Conservation (phyloP, 805 yeast species). For the Deakozyma indianensis region DNA sequence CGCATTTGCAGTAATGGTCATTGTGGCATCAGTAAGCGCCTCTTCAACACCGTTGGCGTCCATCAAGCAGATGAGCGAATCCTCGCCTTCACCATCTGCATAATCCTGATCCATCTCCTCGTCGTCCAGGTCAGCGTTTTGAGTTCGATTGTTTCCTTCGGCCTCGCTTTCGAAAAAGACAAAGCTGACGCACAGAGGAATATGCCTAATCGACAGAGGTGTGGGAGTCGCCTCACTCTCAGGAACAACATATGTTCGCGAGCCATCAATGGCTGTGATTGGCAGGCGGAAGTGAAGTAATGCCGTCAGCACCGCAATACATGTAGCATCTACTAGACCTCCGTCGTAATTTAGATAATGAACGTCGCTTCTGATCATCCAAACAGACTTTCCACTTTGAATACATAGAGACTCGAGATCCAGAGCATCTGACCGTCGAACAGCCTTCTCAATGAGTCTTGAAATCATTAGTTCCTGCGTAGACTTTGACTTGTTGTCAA, state of each 20-base stretch:
- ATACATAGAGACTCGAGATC: slow-evolving; percentile 87
- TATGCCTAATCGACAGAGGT: slow-evolving; percentile 69
- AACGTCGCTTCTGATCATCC: slow-evolving; percentile 84
- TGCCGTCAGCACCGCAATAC: slow-evolving; percentile 81
- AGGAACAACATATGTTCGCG: slow-evolving; percentile 44
- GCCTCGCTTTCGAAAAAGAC: slow-evolving; percentile 47
- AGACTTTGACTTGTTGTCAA: slow-evolving; percentile 59
- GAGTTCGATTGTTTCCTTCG: not conserved
- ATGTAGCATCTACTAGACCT: slow-evolving; percentile 77
- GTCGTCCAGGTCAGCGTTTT: no score
- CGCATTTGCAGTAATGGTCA: slow-evolving; percentile 78
- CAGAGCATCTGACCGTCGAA: slow-evolving; percentile 77
- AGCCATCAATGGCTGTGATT: slow-evolving; percentile 51
- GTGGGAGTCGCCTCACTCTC: slow-evolving; percentile 75
- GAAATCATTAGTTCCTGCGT: slow-evolving; percentile 63
- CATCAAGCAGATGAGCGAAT: slow-evolving; percentile 17
- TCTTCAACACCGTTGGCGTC: slow-evolving; percentile 78
- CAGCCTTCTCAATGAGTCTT: slow-evolving; percentile 80
- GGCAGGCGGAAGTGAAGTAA: slow-evolving; percentile 73
- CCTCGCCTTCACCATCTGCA: slow-evolving; percentile 45
- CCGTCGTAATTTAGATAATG: slow-evolving; percentile 88
- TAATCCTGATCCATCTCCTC: slow-evolving; percentile 48
- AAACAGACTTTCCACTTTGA: slow-evolving; percentile 78
- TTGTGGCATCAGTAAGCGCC: slow-evolving; percentile 53
- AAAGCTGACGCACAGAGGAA: slow-evolving; percentile 81